A percentile compares a stretch with the other conserved stretches of the same genome.
phyloP scores from a whole-genome alignment of 1,284 basidiomycete genomes.

The Cryptococcus sp. region DNA sequence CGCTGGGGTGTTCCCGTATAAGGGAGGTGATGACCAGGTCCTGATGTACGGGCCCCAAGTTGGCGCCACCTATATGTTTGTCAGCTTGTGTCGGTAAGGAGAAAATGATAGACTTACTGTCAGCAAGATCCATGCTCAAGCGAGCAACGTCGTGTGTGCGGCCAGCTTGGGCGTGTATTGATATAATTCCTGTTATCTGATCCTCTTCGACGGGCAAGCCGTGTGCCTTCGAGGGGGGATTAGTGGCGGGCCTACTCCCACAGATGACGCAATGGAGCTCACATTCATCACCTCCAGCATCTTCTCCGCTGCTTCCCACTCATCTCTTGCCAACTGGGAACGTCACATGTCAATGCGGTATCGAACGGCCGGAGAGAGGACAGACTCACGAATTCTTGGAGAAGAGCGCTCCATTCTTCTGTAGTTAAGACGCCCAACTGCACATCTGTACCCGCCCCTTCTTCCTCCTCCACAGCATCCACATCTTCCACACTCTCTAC shows the following conservation, averaged over 20 bases:
- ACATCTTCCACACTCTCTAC: too few relatives aligned
- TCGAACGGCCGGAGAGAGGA: background rate
- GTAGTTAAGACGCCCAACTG: conserved; percentile 35
- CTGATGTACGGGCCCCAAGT: conserved; percentile 21
- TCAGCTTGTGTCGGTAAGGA: background rate
- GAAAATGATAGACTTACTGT: conserved; percentile 14
- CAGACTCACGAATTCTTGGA: conserved; percentile 36
- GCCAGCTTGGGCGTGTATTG: conserved; percentile 22
- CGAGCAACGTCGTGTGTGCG: conserved; percentile 23
- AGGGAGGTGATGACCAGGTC: conserved; percentile 33
- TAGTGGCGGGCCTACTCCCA: background rate
- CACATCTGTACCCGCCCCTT: conserved; percentile 12
- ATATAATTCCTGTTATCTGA: conserved; percentile 18
- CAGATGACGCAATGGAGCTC: conserved; percentile 10
- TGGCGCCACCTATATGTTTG: conserved; percentile 18
- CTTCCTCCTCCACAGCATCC: background rate
- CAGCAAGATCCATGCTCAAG: conserved; percentile 19
- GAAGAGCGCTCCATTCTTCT: conserved; percentile 37
- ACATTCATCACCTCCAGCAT: conserved; percentile 20
- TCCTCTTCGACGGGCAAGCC: conserved; percentile 5
- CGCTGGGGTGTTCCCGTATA: conserved; percentile 22
- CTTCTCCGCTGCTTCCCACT: conserved; percentile 9
- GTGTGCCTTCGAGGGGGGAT: conserved; percentile 6
- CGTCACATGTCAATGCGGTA: background rate
- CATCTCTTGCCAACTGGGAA: conserved; percentile 7